These are phyloP conservation scores for Mortierella sp. DNA, from an alignment of 371 early-diverging fungal species.

Conservation along the genomic window DNA sequence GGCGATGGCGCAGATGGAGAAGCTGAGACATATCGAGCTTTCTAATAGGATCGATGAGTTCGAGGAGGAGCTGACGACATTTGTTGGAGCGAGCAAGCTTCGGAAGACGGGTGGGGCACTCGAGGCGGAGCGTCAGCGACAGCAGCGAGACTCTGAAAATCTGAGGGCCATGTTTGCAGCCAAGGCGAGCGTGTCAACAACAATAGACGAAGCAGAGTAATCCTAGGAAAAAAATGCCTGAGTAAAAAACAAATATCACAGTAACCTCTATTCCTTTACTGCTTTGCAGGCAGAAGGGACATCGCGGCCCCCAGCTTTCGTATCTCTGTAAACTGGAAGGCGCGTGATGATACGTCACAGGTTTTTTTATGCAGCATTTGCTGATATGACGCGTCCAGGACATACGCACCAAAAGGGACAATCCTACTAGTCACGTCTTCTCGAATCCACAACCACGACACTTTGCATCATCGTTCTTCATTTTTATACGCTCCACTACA, in stretches of 20 bases:
- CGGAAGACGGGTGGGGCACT: constrained; percentile 79
- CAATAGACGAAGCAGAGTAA: too few species aligned
- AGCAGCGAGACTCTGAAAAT: constrained; percentile 69
- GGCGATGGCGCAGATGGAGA: constrained; percentile 77
- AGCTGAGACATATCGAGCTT: constrained; percentile 72
- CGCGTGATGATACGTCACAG: background rate
- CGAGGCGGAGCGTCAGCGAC: constrained; percentile 71
- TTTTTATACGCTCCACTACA: background rate
- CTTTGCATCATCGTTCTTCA: too few species aligned
- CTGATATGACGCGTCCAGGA: constrained; percentile 27
- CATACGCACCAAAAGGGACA: too few species aligned
- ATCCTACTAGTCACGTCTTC: background rate
- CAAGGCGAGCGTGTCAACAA: background rate
- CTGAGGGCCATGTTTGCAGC: constrained; percentile 69
- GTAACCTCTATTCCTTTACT: too few species aligned
- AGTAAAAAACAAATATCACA: too few species aligned
- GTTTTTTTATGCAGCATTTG: background rate
- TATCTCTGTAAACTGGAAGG: too few species aligned
- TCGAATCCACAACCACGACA: background rate
- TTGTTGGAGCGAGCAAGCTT: constrained; percentile 71
- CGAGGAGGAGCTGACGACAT: constrained; percentile 74
- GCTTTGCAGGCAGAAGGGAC: too few species aligned
- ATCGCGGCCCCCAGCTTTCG: too few species aligned
- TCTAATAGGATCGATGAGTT: constrained; percentile 75
- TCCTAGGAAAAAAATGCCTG: too few species aligned